Evolutionary conservation across 73 alveolate species (phyloP).

Genomic region (Tetrahymena elliotti): DNA sequence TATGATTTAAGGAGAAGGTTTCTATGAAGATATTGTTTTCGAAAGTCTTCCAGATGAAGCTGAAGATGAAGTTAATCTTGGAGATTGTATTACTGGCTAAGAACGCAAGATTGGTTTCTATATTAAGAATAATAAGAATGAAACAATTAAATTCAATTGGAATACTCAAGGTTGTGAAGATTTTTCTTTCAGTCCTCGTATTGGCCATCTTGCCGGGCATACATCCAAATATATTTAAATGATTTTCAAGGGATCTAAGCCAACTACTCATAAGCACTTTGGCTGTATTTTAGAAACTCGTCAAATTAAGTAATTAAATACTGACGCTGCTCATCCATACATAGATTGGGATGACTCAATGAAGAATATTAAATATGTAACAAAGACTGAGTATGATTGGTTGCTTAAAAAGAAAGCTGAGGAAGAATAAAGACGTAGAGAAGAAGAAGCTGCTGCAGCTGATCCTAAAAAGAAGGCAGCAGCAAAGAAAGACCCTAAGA

Average conservation of each 20-base stretch:
- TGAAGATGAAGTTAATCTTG: constrained; percentile 87
- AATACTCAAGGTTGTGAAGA: constrained; percentile 77
- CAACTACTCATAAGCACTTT: constrained; percentile 70
- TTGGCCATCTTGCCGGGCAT: constrained; percentile 85
- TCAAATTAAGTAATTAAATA: constrained; percentile 64
- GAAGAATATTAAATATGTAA: constrained; percentile 78
- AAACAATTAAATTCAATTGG: constrained; percentile 84
- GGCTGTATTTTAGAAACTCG: constrained; percentile 79
- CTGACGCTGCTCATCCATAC: constrained; percentile 40
- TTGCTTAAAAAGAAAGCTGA: constrained; percentile 87
- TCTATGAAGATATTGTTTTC: constrained; percentile 85
- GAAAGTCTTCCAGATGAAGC: constrained; percentile 85
- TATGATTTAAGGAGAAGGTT: constrained; percentile 92
- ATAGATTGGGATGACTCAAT: constrained; percentile 96
- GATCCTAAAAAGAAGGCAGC: constrained; percentile 61
- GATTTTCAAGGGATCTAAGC: constrained; percentile 70
- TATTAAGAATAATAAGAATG: constrained; percentile 77
- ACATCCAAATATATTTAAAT: constrained; percentile 79
- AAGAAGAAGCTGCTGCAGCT: constrained; percentile 90
- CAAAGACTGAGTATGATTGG: constrained; percentile 86
- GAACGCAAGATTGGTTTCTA: constrained; percentile 68
- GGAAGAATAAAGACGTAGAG: constrained; percentile 84
- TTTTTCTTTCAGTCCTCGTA: constrained; percentile 77
- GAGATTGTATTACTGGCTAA: constrained; percentile 87
- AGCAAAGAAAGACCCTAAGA: constrained; percentile 68